Evolutionary conservation across 2,329 filamentous ascomycete genomes (phyloP), one percentile per base, ranked within the genome.

Genomic region (Pseudogymnoascus pannorum): DNA sequence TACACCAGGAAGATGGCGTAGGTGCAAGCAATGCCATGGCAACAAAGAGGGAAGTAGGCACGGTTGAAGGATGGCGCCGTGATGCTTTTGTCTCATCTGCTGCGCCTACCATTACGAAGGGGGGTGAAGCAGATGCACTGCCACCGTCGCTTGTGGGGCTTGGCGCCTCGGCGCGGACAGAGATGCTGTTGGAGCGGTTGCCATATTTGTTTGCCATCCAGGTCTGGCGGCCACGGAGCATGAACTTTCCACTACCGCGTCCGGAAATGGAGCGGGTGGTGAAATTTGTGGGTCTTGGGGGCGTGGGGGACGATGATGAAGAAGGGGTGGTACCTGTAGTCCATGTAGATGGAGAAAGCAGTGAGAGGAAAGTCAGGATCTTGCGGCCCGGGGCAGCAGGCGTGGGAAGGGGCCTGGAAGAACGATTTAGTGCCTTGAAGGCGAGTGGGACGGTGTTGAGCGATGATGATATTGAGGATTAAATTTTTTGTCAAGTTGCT

Each of bases 401-500:
- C 4, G 57, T 24, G 63, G 48, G 64, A 61, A 42, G 58, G 61
- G 58, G 60, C 36, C 63, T 54, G 58, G 65, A 26, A 62, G 40
- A 42, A 63, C 62, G 38, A 61, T 7, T 40, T 68, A 22, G 58
- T 62, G 58, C 48, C 57, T 64, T 69, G 58, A 42, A 31, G 65
- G 76, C 79, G 42, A 81, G 85, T 64, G 84, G 86, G 72, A 88
- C 87, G 68, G 83, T 91, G 48, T 75, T 93, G 40, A 91, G 87
- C 67, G 90, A 94, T 69, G 90, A 94, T 74, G 90, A 94, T 76
- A 93, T 94, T 71, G 88, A 92, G 72, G 89, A 92, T 66, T 58
- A 38, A 44, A 57, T 14, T 57, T 60, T 18, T 14, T n/a, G 29
- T 33, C 11, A 57, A 22, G 11, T 18, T 54, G 24, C 24, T 54